Evolutionary conservation across 192 early-diverging fungal species (phyloP), one percentile per base, ranked within the genome.

Genomic region (Phlyctochytrium bullatum): DNA sequence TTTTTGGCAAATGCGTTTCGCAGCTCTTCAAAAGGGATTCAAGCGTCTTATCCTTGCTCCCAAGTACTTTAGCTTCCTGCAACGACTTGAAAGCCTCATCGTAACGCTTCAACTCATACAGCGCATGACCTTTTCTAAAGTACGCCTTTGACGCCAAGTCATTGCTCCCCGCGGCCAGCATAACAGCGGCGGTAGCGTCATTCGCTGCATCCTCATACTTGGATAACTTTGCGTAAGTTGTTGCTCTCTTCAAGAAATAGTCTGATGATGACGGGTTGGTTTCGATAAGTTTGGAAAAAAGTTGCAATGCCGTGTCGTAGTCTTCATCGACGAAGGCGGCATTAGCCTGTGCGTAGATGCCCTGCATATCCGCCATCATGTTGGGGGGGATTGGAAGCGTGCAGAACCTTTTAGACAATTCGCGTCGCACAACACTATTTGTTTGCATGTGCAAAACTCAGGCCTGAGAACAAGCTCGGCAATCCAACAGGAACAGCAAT

Each of bases 301-400:
- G 80, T 3, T 69, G 67, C 62, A 92, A 77, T 33, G 92, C 89
- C 47, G 83, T 79, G 47, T 88, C 83, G 65, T 84, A 94, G 63
- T 91, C 89, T 61, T 90, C 90, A 59, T 90, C 88, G 69, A 90
- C 86, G 69, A 88, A 92, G 36, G 88, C 88, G 65, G 88, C 84
- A 72, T 86, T 90, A 16, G 88, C 93, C 34, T 36, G 2, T 59
- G 25, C 20, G 25, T 31, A 68, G 3, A 36, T 34, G 30, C 35
- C 58, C 28, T 27, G 54, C 52, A 28, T 27, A 14, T 16, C 36
- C n/a, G 16, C 57, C 25, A 24, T 30, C 16, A 34, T 61, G 59
- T 17, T 61, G 24, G 56, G 14, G 30, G 16, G 14, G 12, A 12
- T 20, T 58, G 14, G 56, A 58, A 58, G 56, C 24, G 47, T 50